Evolutionary conservation across 305 asterid genomes (phyloP), one percentile per base, ranked within the genome.

Genomic region (Rubia tinctorum): DNA sequence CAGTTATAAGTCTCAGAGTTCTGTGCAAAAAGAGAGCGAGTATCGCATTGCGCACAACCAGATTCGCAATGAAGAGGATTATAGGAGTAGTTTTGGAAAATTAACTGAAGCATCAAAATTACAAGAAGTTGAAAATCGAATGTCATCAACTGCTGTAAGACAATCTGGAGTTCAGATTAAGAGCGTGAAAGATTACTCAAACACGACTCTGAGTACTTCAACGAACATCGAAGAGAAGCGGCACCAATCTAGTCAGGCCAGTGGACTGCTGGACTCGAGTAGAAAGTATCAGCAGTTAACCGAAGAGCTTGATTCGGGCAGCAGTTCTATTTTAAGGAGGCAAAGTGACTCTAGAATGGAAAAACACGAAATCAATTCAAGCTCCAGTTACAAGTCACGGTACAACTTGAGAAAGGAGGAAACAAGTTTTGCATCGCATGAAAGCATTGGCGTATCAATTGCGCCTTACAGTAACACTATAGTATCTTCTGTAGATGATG

Each of bases 101-200:
- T 75, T 62, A 44, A 43, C 81, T 81, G 81, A 86, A 77, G 77
- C 71, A 63, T 83, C 87, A 55, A 78, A 84, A 69, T 58, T 75
- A 74, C 90, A 82, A 78, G 89, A 86, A 72, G 56, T 77, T 76
- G 90, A 86, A 79, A 69, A 81, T 71, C 79, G 72, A 79, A 80
- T 78, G 77, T 59, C 81, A 15, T 84, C 93, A 43, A 77, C 73
- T 81, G 79, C 86, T 75, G 76, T 65, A 71, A 81, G 84, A 77
- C 78, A 55, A 81, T 76, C 84, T 64, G 90, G 81, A 71, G 72
- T 84, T 77, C 78, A 51, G 74, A 78, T 68, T 56, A 82, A 75
- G 77, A 78, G 64, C 78, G 75, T 47, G 79, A 90, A 81, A 63
- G 86, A 81, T 56, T 66, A 73, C 85, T 77, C 88, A 14, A 79